Percentiles rank a stretch among this genome's conserved stretches.
Evolutionary conservation across 2,329 filamentous ascomycete genomes (phyloP).

Genomic region (Aspergillus hiratsukae): DNA sequence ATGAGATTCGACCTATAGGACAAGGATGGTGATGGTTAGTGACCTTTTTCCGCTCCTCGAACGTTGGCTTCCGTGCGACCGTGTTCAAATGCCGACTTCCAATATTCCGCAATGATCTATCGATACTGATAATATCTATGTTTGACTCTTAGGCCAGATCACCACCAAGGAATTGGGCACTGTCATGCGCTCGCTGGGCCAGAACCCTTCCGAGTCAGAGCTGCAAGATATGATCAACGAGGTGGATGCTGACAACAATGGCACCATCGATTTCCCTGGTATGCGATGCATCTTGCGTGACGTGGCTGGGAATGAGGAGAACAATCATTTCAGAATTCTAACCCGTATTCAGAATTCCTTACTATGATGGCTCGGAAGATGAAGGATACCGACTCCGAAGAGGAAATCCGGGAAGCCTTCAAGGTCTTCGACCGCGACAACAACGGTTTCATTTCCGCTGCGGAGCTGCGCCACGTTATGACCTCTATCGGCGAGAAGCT

Average conservation of each 20-base stretch:
- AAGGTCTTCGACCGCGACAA: constrained; percentile 89
- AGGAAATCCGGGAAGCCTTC: constrained; percentile 86
- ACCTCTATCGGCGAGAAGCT: constrained; percentile 89
- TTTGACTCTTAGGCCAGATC: constrained; percentile 64
- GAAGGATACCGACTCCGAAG: constrained; percentile 89
- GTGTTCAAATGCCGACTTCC: not conserved
- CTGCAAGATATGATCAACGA: constrained; percentile 94
- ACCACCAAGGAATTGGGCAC: constrained; percentile 87
- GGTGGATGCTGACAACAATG: constrained; percentile 88
- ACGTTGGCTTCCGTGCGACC: constrained; percentile 1
- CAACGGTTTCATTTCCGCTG: constrained; percentile 86
- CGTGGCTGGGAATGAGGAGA: not conserved
- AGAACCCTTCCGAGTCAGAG: constrained; percentile 86
- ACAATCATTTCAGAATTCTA: constrained; percentile 1
- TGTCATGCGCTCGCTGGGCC: constrained; percentile 84
- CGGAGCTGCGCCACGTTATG: constrained; percentile 86
- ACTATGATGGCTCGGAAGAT: constrained; percentile 95
- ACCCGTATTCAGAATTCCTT: constrained; percentile 63
- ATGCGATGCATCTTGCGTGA: constrained; percentile 29
- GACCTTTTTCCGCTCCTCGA: constrained; percentile 3
- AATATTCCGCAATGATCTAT: not conserved
- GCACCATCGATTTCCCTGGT: constrained; percentile 89
- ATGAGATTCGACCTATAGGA: constrained; percentile 51
- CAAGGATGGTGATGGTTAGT: constrained; percentile 88
- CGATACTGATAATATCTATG: constrained; percentile 9